phyloP scores from a whole-genome alignment of 805 yeast genomes.

The Zygotorulaspora sp. region DNA sequence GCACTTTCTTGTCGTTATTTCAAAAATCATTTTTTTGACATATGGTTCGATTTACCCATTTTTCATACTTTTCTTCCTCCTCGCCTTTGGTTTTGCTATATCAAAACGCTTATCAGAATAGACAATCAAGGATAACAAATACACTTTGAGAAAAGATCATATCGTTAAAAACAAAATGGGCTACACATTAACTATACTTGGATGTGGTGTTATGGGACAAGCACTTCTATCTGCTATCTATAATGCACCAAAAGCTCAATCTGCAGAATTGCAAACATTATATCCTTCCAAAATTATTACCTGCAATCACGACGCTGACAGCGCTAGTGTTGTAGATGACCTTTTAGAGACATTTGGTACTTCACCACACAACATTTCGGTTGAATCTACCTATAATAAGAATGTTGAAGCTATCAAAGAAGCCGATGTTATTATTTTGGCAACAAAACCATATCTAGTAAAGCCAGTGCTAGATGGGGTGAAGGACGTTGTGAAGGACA shows the following conservation, averaged over 20 bases:
- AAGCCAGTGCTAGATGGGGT: conserved; percentile 54
- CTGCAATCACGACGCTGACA: conserved; percentile 49
- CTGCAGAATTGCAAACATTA: conserved; percentile 33
- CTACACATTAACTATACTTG: conserved; percentile 72
- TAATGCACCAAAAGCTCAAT: conserved; percentile 28
- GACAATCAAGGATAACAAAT: too few relatives aligned
- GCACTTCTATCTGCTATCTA: conserved; percentile 73
- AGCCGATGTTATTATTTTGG: conserved; percentile 72
- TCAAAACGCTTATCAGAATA: background rate
- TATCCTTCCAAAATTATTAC: conserved; percentile 72
- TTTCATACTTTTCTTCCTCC: too few relatives aligned
- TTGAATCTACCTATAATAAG: conserved; percentile 49
- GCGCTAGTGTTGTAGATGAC: conserved; percentile 47
- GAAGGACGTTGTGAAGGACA: conserved; percentile 42
- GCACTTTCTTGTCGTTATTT: too few relatives aligned
- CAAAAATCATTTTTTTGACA: too few relatives aligned
- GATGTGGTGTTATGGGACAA: conserved; percentile 95
- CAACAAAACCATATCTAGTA: conserved; percentile 83
- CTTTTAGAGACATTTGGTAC: conserved; percentile 45
- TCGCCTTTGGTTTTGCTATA: too few relatives aligned
- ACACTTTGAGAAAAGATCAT: background rate
- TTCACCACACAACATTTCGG: conserved; percentile 41
- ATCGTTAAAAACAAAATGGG: conserved; percentile 17
- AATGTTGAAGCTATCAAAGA: conserved; percentile 56
- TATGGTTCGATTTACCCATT: too few relatives aligned